phyloP scores from a whole-genome alignment of 768 basidiomycete species.

The Naganishia kalamii region DNA sequence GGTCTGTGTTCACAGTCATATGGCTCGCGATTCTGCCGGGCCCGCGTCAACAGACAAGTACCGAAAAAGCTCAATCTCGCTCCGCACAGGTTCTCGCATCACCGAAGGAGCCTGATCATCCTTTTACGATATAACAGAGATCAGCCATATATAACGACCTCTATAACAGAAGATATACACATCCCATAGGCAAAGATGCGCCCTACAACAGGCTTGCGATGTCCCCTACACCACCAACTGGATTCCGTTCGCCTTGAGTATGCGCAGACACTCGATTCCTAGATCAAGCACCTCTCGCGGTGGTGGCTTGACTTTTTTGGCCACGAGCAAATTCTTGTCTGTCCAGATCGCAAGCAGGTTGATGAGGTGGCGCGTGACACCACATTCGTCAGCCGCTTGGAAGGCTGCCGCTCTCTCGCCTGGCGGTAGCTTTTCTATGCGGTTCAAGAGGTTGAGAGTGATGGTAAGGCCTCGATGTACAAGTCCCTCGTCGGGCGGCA shows the following conservation, averaged over 20 bases:
- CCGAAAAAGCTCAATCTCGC: too few species aligned
- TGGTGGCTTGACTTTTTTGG: slow-evolving; percentile 15
- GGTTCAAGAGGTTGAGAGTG: slow-evolving; percentile 58
- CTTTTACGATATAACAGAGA: too few species aligned
- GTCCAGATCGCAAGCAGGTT: slow-evolving; percentile 20
- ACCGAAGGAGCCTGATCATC: too few species aligned
- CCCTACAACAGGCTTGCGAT: not conserved
- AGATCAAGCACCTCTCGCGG: slow-evolving; percentile 30
- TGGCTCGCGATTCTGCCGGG: too few species aligned
- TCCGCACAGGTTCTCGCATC: too few species aligned
- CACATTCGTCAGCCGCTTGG: slow-evolving; percentile 54
- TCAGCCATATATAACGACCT: too few species aligned
- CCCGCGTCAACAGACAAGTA: too few species aligned
- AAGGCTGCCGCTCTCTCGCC: slow-evolving; percentile 25
- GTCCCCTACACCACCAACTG: not conserved
- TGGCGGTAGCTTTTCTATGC: slow-evolving; percentile 47
- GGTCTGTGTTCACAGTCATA: too few species aligned
- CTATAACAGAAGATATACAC: too few species aligned
- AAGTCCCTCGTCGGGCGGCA: slow-evolving; percentile 53
- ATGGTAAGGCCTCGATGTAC: slow-evolving; percentile 75
- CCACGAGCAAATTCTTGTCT: slow-evolving; percentile 21
- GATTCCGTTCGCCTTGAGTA: slow-evolving; percentile 27
- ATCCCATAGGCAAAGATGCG: too few species aligned
- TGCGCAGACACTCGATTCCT: slow-evolving; percentile 31
- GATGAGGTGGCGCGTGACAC: slow-evolving; percentile 54